A percentile compares a stretch with the other conserved stretches of the same genome.
phyloP scores from a whole-genome alignment of 345 rosid genomes.

The Rhodomyrtus tomentosa region DNA sequence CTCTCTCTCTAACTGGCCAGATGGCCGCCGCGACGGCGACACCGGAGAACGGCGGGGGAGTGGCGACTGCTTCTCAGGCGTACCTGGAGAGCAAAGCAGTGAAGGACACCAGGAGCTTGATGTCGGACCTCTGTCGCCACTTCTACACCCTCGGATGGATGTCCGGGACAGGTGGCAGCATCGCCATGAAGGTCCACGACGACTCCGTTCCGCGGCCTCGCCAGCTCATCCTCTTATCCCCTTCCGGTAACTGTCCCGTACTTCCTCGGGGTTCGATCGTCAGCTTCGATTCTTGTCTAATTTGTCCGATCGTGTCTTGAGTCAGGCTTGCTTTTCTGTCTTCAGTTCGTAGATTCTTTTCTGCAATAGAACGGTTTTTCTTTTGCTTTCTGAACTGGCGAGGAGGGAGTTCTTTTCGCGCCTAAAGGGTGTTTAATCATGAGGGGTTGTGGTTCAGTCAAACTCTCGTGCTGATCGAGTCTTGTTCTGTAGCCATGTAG shows the following conservation, averaged over 20 bases:
- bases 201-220: constrained; percentile 51
- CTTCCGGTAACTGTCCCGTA: constrained; percentile 54
- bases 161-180: constrained; percentile 90
- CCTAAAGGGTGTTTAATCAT: background rate
- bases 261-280: background rate
- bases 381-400: background rate
- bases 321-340: background rate
- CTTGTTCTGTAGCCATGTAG: background rate
- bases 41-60: constrained; percentile 16
- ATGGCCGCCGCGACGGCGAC: background rate
- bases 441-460: background rate
- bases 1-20: background rate
- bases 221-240: constrained; percentile 91
- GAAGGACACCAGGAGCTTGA: constrained; percentile 48
- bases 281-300: background rate
- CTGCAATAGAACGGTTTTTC: background rate
- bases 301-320: background rate
- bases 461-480: background rate
- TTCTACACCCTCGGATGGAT: constrained; percentile 95
- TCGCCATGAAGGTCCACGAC: constrained; percentile 75
- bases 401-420: background rate
- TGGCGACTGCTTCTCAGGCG: constrained; percentile 41
- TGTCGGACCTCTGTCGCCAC: constrained; percentile 79
- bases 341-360: background rate
- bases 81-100: constrained; percentile 52